These are phyloP conservation scores for Penicillium sp. DNA, from an alignment of 2,329 filamentous ascomycete species.

Conservation along the genomic window DNA sequence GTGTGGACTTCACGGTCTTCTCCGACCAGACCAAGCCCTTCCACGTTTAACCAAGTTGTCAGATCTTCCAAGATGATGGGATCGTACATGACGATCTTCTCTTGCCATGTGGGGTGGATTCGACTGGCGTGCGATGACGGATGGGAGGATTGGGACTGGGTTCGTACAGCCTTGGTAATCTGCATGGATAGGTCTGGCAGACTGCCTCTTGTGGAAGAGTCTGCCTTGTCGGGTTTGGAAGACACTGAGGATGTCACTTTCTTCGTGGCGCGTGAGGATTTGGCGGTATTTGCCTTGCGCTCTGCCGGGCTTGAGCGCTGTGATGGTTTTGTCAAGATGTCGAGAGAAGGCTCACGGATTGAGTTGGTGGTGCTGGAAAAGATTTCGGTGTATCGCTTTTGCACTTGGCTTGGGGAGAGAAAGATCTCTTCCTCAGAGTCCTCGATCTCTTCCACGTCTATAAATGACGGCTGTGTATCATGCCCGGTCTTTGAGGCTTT, in stretches of 20 bases:
- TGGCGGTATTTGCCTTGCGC: slow-evolving; percentile 11
- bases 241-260: neutral
- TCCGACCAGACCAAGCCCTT: slow-evolving; percentile 58
- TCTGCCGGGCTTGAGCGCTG: slow-evolving; percentile 9
- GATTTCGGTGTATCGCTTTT: slow-evolving; percentile 15
- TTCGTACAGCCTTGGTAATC: slow-evolving; percentile 47
- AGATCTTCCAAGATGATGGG: slow-evolving; percentile 85
- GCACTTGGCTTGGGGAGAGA: slow-evolving; percentile 28
- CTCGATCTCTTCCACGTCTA: slow-evolving; percentile 36
- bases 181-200: slow-evolving; percentile 41
- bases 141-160: slow-evolving; percentile 34
- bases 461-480: slow-evolving; percentile 15
- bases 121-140: slow-evolving; percentile 34
- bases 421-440: slow-evolving; percentile 36
- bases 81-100: slow-evolving; percentile 92
- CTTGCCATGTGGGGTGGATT: slow-evolving; percentile 65
- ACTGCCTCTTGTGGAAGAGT: slow-evolving; percentile 14
- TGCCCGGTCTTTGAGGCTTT: neutral
- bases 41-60: slow-evolving; percentile 73
- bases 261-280: slow-evolving; percentile 5
- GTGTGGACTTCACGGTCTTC: slow-evolving; percentile 62
- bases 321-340: slow-evolving; percentile 11
- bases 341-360: slow-evolving; percentile 6
- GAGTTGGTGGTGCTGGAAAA: slow-evolving; percentile 2
- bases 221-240: neutral